phyloP scores from a whole-genome alignment of 1,284 basidiomycete species.

The Uromyces viciae-fabae region DNA sequence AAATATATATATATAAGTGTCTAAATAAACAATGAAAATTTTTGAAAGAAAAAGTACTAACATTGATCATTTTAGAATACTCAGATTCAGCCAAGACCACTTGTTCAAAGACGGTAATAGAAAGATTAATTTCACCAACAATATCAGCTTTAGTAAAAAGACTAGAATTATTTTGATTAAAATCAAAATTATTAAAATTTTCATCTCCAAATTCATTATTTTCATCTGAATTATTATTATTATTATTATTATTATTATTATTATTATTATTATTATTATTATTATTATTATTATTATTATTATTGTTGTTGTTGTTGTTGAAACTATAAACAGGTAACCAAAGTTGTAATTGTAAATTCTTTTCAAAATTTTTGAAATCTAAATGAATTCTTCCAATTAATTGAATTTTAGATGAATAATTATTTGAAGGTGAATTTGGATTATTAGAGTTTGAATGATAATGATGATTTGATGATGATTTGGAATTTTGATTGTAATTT shows the following conservation, averaged over 20 bases:
- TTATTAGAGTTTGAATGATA: neutral
- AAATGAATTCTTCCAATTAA: slow-evolving; percentile 14
- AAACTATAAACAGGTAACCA: slow-evolving; percentile 36
- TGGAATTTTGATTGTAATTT: neutral
- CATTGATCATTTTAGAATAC: slow-evolving; percentile 28
- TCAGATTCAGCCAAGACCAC: slow-evolving; percentile 38
- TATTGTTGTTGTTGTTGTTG: neutral
- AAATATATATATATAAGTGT: slow-evolving; percentile 59
- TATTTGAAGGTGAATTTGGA: neutral
- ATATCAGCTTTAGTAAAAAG: neutral
- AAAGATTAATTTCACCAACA: slow-evolving; percentile 35
- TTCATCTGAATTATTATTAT: neutral
- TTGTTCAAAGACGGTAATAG: slow-evolving; percentile 37
- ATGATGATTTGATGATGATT: neutral
- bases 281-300: neutral
- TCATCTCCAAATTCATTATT: neutral
- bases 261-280: too few species aligned
- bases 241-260: neutral
- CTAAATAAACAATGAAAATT: slow-evolving; percentile 57
- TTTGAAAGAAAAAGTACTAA: neutral
- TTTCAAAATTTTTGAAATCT: slow-evolving; percentile 20
- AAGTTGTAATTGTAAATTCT: neutral
- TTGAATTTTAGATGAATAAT: neutral
- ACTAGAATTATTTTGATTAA: neutral
- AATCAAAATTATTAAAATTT: neutral